Percentiles rank a stretch among this genome's conserved stretches.
phyloP scores from a whole-genome alignment of 2,329 filamentous ascomycete genomes.

The Rutstroemia sp. region DNA sequence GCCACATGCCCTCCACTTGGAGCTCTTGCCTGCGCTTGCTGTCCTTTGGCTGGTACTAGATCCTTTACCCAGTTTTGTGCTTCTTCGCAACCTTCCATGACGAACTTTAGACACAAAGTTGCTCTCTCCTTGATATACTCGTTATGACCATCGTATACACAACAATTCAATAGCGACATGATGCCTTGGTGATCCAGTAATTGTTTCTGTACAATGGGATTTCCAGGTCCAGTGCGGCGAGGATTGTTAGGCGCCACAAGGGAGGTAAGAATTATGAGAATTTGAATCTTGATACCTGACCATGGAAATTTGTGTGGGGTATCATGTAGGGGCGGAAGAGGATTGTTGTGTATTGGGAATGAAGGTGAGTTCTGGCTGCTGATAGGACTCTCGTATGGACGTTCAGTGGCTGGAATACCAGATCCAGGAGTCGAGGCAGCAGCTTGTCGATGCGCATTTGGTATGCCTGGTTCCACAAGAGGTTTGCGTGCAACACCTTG shows the following conservation, averaged over 20 bases:
- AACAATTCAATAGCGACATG: slow-evolving; percentile 81
- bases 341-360: slow-evolving; percentile 28
- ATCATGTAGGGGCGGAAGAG: slow-evolving; percentile 50
- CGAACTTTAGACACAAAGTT: slow-evolving; percentile 80
- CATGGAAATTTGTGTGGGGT: slow-evolving; percentile 57
- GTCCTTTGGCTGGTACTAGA: slow-evolving; percentile 27
- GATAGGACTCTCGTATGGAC: slow-evolving; percentile 49
- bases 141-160: slow-evolving; percentile 85
- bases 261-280: slow-evolving; percentile 82
- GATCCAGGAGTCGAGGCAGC: slow-evolving; percentile 4
- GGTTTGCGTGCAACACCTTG: slow-evolving; percentile 79
- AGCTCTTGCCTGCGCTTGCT: slow-evolving; percentile 16
- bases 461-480: slow-evolving; percentile 42
- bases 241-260: slow-evolving; percentile 75
- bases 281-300: slow-evolving; percentile 80
- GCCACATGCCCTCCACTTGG: not conserved
- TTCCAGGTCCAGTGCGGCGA: slow-evolving; percentile 51
- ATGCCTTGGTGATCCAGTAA: slow-evolving; percentile 81
- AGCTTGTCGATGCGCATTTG: slow-evolving; percentile 30
- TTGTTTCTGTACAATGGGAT: slow-evolving; percentile 76
- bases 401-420: slow-evolving; percentile 44
- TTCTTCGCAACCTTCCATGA: slow-evolving; percentile 66
- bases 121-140: slow-evolving; percentile 90
- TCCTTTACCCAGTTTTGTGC: slow-evolving; percentile 66
- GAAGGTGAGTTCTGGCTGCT: slow-evolving; percentile 10